phyloP scores from a whole-genome alignment of 768 basidiomycete genomes.

The Mycena chlorophos region DNA sequence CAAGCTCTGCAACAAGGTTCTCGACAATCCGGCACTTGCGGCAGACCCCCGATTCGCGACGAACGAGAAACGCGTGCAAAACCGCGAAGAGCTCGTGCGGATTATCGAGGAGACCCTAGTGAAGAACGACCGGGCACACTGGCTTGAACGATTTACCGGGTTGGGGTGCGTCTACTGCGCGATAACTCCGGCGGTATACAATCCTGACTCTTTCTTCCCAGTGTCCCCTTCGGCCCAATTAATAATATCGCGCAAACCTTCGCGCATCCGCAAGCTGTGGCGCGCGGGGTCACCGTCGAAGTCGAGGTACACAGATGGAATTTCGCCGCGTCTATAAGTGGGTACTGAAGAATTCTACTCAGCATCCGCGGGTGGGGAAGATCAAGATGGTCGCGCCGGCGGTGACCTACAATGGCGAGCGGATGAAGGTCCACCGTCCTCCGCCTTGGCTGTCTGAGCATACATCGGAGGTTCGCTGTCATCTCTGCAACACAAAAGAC shows the following conservation, averaged over 20 bases:
- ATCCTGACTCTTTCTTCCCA: constrained; percentile 28
- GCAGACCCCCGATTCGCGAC: constrained; percentile 65
- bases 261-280: constrained; percentile 81
- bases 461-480: constrained; percentile 67
- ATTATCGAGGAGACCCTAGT: constrained; percentile 65
- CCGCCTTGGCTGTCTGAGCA: constrained; percentile 90
- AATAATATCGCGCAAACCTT: constrained; percentile 91
- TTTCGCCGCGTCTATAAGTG: constrained; percentile 26
- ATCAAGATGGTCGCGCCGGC: constrained; percentile 81
- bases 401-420: constrained; percentile 77
- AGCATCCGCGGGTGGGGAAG: constrained; percentile 76
- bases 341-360: constrained; percentile 20
- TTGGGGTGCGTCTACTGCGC: constrained; percentile 58
- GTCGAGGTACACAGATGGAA: constrained; percentile 46
- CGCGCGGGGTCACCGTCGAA: constrained; percentile 72
- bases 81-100: constrained; percentile 67
- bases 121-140: constrained; percentile 61
- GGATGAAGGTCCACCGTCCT: constrained; percentile 71
- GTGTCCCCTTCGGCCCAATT: constrained; percentile 87
- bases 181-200: constrained; percentile 5
- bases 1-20: constrained; percentile 61
- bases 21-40: constrained; percentile 60
- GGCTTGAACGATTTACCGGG: constrained; percentile 76
- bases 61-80: constrained; percentile 73
- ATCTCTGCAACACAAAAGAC: too few relatives aligned